Base-by-base conservation (phyloP, 768 basidiomycete species). In the Lactarius deliciosus region DNA sequence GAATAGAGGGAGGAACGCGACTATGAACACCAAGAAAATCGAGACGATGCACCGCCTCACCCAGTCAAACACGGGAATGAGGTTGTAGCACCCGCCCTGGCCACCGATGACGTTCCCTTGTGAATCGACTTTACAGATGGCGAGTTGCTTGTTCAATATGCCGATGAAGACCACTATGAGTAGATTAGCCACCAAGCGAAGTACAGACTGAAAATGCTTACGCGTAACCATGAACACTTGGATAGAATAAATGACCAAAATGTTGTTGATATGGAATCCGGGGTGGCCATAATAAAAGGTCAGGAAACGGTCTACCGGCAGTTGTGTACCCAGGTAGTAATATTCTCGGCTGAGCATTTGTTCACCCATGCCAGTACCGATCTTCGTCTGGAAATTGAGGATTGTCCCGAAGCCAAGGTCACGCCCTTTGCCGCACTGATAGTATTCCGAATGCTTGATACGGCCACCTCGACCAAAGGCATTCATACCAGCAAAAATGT, bases 251-350 rank as follows among this genome's bases (percentile, higher is more conserved):
- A 99, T 98, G 80, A 99, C 96, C 75, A 99, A 82, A 73, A 98
- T 98, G 76, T 99, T 98, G 84, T 99, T 99, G 82, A 99, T 87
- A 76, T 99, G 97, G 89, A 99, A 99, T 74, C 94, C 97, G 64
- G 97, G 96, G 79, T 99, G 97, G 63, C 92, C 96, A 73, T 98
- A 99, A 81, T 99, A 99, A 84, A 98, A 99, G 25, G 96, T 98
- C 73, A 99, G 82, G 88, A 99, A 99, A 30, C 97, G 91, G 76
- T 99, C 97, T 73, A 99, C 87, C 40, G 97, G 97, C 64, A 99
- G 82, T 76, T 99, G 97, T 10, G 97, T 99, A 60, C 97, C 97
- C 57, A 99, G 83, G 76, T 98, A 99, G 78, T 98, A 99, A 77
- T 99, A 99, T 79, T 99, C 97, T 71, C 97, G 88, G 79, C 95